Evolutionary conservation across 2,329 filamentous ascomycete genomes (phyloP), one percentile per base, ranked within the genome.

Genomic region (Westerdykella aurantiaca): DNA sequence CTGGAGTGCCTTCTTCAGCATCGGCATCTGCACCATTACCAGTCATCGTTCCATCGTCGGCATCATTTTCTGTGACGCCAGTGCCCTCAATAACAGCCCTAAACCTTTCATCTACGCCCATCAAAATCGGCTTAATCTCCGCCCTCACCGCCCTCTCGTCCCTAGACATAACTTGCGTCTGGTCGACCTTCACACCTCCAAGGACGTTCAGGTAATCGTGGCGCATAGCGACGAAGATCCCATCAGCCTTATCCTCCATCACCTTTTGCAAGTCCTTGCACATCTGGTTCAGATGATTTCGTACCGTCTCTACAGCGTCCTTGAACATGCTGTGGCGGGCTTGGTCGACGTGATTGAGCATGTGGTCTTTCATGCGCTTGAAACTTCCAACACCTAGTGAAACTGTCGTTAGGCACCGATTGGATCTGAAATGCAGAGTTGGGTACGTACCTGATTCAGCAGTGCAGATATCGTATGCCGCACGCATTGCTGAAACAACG

Each of bases 301-400:
- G 65, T 7, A 79, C 73, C 3, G 62, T 61, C 1, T 69, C 44
- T 0, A 69, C 69, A 0, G 74, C 73, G 4, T 67, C 49, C 2
- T 53, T 47, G 53, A 81, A 82, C 77, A 82, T 82, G 1, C 47
- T 52, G 10, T 64, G 47, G 2, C 72, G 69, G 4, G 58, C 41
- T 0, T 39, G 31, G 0, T 70, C 58, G 1, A 82, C 69, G 42
- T 80, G 69, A 0, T 50, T 34, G 0, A 43, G 43, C 75, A 82
- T 79, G 21, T 64, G 48, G 0, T 38, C 45, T 49, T 79, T 81
- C 74, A 82, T 82, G 2, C 77, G 70, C 31, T 44, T 61, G 54
- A 65, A 80, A 10, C 57, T 66, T 2, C 79, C 78, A 0, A 31
- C 4, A 4, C 74, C 69, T 66, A 31, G 25, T 14, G 7, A 23